Percentiles rank a stretch among this genome's conserved stretches.
Evolutionary conservation across 306 rosid genomes (phyloP).

Genomic region (barrel medic (Medicago truncatula)): DNA sequence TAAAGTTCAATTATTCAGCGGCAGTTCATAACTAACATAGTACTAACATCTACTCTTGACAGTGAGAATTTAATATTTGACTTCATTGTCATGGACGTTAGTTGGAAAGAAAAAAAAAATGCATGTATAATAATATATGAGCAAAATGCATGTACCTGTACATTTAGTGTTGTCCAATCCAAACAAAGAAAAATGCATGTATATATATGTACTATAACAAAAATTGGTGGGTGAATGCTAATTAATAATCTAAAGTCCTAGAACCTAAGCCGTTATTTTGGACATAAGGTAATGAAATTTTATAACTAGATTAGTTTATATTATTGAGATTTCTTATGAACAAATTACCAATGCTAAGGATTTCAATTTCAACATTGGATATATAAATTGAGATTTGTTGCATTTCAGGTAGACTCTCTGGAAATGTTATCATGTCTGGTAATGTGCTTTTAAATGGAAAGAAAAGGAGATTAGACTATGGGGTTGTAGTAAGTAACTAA

Average conservation of each 20-base stretch:
- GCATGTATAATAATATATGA: too few relatives aligned
- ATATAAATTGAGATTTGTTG: constrained; percentile 8
- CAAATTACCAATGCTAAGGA: neutral
- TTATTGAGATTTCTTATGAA: neutral
- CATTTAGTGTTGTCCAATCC: neutral
- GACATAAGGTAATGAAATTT: neutral
- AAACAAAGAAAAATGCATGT: neutral
- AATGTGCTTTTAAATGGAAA: constrained; percentile 79
- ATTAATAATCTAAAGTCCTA: neutral
- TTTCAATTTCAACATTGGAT: neutral
- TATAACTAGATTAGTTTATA: neutral
- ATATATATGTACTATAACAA: neutral
- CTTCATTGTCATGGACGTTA: neutral
- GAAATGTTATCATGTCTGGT: constrained; percentile 84
- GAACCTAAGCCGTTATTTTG: neutral
- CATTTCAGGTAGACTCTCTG: constrained; percentile 83
- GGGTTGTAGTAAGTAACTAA: constrained; percentile 66
- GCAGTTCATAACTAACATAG: neutral
- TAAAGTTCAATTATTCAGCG: constrained; percentile 28
- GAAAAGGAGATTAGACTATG: constrained; percentile 67
- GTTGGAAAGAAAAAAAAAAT: neutral
- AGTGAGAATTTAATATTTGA: constrained; percentile 20
- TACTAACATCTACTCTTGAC: neutral
- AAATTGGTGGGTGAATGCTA: neutral
- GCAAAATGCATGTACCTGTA: too few relatives aligned